These are phyloP conservation scores for Backusella sp. DNA, from an alignment of 192 early-diverging fungal genomes.

Conservation along the genomic window DNA sequence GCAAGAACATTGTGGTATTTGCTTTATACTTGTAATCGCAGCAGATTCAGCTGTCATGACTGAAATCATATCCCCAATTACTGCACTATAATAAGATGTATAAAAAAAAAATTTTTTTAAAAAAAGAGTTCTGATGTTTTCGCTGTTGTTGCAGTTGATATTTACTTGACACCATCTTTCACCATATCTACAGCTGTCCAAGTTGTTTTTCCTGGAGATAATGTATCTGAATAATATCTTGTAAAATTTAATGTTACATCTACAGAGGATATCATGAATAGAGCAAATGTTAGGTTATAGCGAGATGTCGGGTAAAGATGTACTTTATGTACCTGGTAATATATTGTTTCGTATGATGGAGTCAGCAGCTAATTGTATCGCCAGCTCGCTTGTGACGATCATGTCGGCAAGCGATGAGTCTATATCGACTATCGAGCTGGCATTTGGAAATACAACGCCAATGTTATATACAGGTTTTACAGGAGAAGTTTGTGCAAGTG, in stretches of 20 bases:
- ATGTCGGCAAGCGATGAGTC: conserved; percentile 19
- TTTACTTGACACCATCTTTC: conserved; percentile 21
- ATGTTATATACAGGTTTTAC: conserved; percentile 17
- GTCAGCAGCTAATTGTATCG: conserved; percentile 6
- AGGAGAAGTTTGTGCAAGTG: background rate
- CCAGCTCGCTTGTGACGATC: conserved; percentile 24
- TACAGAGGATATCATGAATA: background rate
- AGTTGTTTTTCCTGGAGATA: conserved; percentile 15
- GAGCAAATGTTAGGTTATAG: too few relatives aligned
- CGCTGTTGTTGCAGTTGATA: background rate
- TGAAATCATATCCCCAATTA: conserved; percentile 31
- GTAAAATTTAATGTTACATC: conserved; percentile 20
- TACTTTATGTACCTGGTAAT: conserved; percentile 12
- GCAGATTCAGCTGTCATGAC: conserved; percentile 20
- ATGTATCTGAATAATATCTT: conserved; percentile 18
- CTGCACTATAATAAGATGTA: conserved; percentile 20
- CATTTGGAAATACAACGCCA: conserved; percentile 19
- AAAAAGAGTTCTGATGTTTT: background rate
- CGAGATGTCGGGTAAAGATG: background rate
- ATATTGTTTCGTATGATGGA: conserved; percentile 6
- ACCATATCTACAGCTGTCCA: conserved; percentile 22
- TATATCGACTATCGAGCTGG: background rate
- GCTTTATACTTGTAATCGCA: conserved; percentile 10
- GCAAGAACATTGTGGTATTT: conserved; percentile 32
- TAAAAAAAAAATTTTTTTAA: background rate